Evolutionary conservation across 176 grass and related monocot species (phyloP).

Genomic region (Ampelocalamus luodianensis): DNA sequence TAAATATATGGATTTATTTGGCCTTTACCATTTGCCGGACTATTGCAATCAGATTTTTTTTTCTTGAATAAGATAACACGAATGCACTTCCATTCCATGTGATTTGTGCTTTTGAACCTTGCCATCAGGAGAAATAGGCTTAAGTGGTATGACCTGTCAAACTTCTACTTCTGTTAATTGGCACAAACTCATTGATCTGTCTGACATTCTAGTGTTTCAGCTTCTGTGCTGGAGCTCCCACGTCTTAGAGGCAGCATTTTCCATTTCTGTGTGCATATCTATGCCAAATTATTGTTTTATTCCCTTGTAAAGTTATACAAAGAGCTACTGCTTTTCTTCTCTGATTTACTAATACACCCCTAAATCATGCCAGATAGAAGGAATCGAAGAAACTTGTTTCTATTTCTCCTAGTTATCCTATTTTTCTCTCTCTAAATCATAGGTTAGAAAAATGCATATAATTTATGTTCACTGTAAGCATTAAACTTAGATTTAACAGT

Average conservation of each 20-base stretch:
- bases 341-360: neutral
- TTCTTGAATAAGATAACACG: neutral
- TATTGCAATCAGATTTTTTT: neutral
- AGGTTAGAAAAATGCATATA: conserved; percentile 9
- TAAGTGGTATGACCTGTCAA: neutral
- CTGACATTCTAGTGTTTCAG: neutral
- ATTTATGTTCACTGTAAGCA: conserved; percentile 11
- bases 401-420: conserved; percentile 8
- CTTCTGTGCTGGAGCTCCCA: neutral
- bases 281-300: neutral
- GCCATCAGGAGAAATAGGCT: neutral
- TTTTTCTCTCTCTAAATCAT: neutral
- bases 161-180: neutral
- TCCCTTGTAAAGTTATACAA: neutral
- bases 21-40: neutral
- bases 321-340: neutral
- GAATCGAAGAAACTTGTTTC: neutral
- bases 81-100: neutral
- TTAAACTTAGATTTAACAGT: neutral
- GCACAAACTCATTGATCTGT: neutral
- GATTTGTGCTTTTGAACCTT: conserved; percentile 3
- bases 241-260: neutral
- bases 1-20: neutral
- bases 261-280: neutral
- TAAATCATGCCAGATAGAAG: conserved; percentile 13